Evolutionary conservation across 768 basidiomycete genomes (phyloP), one percentile per base, ranked within the genome.

Genomic region (Mycena vulgaris): DNA sequence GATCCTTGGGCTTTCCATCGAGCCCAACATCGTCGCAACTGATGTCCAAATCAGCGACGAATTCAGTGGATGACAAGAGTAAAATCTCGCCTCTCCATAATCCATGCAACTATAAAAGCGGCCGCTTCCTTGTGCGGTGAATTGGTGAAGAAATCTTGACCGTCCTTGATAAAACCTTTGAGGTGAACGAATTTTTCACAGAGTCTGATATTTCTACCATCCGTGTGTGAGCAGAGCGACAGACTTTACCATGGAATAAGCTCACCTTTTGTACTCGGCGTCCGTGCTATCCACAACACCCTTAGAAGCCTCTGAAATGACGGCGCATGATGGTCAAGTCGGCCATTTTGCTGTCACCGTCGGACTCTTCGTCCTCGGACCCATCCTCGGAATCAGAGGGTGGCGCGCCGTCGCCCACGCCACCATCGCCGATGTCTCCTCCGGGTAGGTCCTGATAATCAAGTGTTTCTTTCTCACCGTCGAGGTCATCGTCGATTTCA

Each of bases 201-300:
- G 51, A 67, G 58, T 19, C 65, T 40, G 52, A 75, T 78, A 11
- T 74, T 63, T 9, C 79, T 78, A 56, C n/a, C n/a, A n/a, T n/a
- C n/a, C n/a, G n/a, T n/a, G n/a, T n/a, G n/a, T n/a, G n/a, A n/a
- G n/a, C n/a, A n/a, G n/a, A n/a, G n/a, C n/a, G n/a, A n/a, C n/a
- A n/a, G n/a, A 30, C 10, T 73, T 23, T 49, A 81, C 82, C 76
- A 57, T 48, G 69, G 68, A n/a, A n/a, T n/a, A n/a, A n/a, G n/a
- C n/a, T n/a, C n/a, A n/a, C n/a, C n/a, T n/a, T n/a, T n/a, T n/a
- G 69, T 82, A 82, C 28, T 79, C 76, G 0, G 63, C 56, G 62
- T 79, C 74, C 13, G 78, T 81, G 30, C 68, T 70, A 16, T 82
- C 76, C 2, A 76, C 73, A 27, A 82, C 77, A 17, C 80, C 78